These are phyloP conservation scores for Meira miltonrushii DNA, from an alignment of 1,284 basidiomycete species.

Conservation along the genomic window DNA sequence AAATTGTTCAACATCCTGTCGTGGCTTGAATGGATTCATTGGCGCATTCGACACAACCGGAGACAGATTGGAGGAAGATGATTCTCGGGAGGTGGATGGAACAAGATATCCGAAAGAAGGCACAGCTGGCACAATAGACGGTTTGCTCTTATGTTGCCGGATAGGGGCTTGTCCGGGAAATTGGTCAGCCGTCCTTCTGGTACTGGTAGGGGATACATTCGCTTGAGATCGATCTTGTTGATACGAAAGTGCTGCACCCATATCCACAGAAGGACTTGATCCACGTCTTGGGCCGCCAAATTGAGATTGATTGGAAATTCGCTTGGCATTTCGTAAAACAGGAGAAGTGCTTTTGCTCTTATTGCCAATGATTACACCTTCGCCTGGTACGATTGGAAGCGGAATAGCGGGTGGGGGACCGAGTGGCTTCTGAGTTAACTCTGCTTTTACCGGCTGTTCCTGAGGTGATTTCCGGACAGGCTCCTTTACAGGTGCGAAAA, in stretches of 20 bases:
- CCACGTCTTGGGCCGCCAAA: too few relatives aligned
- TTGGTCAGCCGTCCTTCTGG: background rate
- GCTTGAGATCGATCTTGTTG: background rate
- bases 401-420: background rate
- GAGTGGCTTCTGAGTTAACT: background rate
- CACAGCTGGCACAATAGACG: conserved; percentile 3
- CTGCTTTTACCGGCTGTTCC: background rate
- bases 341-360: too few relatives aligned
- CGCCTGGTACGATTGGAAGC: background rate
- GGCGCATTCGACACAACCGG: background rate
- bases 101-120: conserved; percentile 3
- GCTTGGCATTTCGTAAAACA: too few relatives aligned
- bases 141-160: background rate
- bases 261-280: background rate
- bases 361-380: too few relatives aligned
- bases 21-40: background rate
- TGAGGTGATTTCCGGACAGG: too few relatives aligned
- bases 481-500: too few relatives aligned
- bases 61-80: background rate
- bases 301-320: too few relatives aligned
- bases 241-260: background rate
- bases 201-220: background rate
- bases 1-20: background rate
- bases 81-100: background rate
- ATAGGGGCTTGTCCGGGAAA: background rate